phyloP scores from a whole-genome alignment of 2,329 filamentous ascomycete species.

The Beauveria scarabaeidicola region DNA sequence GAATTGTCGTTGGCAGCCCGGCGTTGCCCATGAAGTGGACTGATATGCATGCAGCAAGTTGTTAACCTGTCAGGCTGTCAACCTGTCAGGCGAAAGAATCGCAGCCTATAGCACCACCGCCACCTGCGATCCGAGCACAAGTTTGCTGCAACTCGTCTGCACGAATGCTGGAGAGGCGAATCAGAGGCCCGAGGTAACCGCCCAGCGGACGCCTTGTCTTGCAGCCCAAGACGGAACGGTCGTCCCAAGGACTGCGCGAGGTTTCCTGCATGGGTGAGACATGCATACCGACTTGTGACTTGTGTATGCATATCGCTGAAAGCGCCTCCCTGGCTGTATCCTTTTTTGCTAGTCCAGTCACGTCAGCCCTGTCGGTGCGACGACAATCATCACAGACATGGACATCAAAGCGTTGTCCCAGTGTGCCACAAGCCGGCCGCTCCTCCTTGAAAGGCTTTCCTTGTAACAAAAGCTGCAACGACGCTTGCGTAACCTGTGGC shows the following conservation, averaged over 20 bases:
- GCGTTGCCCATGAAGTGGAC: background rate
- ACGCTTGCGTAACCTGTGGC: too few species aligned
- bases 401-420: too few species aligned
- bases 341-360: too few species aligned
- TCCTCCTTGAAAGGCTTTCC: too few species aligned
- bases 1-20: background rate
- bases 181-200: background rate
- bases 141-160: background rate
- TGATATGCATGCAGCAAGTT: background rate
- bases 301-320: background rate
- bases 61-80: too few species aligned
- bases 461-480: too few species aligned
- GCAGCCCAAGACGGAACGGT: background rate
- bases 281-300: background rate
- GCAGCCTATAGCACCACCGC: background rate
- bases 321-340: too few species aligned
- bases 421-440: too few species aligned
- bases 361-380: too few species aligned
- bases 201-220: background rate
- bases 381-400: too few species aligned
- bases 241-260: background rate
- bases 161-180: background rate
- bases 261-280: background rate
- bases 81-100: background rate
- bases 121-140: too few species aligned